These are phyloP conservation scores for Penicillium longicatenatum DNA, from an alignment of 495 filamentous ascomycete species.

Conservation along the genomic window DNA sequence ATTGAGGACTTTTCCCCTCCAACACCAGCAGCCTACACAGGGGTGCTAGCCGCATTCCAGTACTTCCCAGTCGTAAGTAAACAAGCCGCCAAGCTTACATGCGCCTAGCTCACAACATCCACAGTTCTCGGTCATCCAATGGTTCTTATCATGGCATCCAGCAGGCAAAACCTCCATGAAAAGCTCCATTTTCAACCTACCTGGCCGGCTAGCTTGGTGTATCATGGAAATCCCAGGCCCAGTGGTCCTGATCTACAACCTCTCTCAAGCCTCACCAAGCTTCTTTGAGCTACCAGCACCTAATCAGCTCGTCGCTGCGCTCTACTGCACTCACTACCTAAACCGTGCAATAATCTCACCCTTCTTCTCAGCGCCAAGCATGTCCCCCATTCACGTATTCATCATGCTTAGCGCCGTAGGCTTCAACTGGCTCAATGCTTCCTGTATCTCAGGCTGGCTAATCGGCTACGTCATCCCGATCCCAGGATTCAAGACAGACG, in stretches of 20 bases:
- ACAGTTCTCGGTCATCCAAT: slow-evolving; percentile 63
- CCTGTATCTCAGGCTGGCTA: slow-evolving; percentile 77
- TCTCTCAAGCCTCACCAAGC: slow-evolving; percentile 58
- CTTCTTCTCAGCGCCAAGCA: slow-evolving; percentile 76
- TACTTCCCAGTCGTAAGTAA: slow-evolving; percentile 49
- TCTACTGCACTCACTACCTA: slow-evolving; percentile 72
- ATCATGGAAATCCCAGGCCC: slow-evolving; percentile 84
- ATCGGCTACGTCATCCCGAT: slow-evolving; percentile 50
- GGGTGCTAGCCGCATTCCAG: slow-evolving; percentile 50
- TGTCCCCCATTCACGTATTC: slow-evolving; percentile 79
- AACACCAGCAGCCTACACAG: slow-evolving; percentile 50
- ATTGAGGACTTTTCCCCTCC: slow-evolving; percentile 50
- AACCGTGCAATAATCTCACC: slow-evolving; percentile 86
- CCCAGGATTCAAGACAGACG: slow-evolving; percentile 14
- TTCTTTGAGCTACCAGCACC: slow-evolving; percentile 26
- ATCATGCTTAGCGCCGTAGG: slow-evolving; percentile 59
- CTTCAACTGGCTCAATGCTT: slow-evolving; percentile 82
- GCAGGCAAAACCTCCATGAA: slow-evolving; percentile 82
- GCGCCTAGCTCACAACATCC: not conserved
- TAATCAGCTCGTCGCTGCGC: slow-evolving; percentile 37
- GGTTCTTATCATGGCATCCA: slow-evolving; percentile 63
- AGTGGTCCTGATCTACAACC: slow-evolving; percentile 72
- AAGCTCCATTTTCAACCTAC: slow-evolving; percentile 72
- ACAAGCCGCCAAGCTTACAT: slow-evolving; percentile 3
- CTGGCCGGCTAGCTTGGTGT: slow-evolving; percentile 85